Evolutionary conservation across 306 rosid species (phyloP).

Genomic region (Betula pendula): DNA sequence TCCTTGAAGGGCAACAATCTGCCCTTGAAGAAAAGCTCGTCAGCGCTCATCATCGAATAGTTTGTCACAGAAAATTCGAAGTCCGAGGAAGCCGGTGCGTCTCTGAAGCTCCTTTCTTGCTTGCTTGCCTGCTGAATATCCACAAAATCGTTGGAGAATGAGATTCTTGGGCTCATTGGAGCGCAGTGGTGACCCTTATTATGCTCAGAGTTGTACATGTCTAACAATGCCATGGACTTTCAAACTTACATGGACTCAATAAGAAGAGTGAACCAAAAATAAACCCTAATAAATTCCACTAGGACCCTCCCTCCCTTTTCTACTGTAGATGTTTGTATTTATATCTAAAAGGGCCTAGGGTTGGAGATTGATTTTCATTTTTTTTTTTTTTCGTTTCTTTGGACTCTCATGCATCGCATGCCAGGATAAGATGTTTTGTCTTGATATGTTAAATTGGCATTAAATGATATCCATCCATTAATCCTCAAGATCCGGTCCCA

Average conservation of each 20-base stretch:
- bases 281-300: constrained; percentile 38
- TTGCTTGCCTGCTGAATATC: constrained; percentile 58
- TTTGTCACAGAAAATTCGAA: constrained; percentile 75
- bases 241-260: constrained; percentile 35
- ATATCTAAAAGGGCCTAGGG: constrained; percentile 24
- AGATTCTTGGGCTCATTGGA: constrained; percentile 90
- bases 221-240: constrained; percentile 79
- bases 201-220: constrained; percentile 75
- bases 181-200: constrained; percentile 50
- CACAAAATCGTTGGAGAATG: constrained; percentile 87
- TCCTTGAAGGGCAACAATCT: constrained; percentile 76
- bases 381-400: neutral
- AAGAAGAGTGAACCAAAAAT: constrained; percentile 14
- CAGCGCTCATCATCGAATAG: constrained; percentile 89
- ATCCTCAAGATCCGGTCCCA: constrained; percentile 39
- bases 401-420: constrained; percentile 40
- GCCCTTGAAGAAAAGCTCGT: constrained; percentile 86
- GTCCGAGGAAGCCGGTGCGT: constrained; percentile 55
- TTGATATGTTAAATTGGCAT: constrained; percentile 49
- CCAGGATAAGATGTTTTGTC: constrained; percentile 70
- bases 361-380: neutral
- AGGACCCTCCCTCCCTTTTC: constrained; percentile 46
- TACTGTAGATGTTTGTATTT: constrained; percentile 47
- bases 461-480: constrained; percentile 49
- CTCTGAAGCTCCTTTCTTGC: constrained; percentile 53